These are phyloP conservation scores for Diutina rugosa DNA, from an alignment of 1,139 yeast genomes.

Conservation along the genomic window DNA sequence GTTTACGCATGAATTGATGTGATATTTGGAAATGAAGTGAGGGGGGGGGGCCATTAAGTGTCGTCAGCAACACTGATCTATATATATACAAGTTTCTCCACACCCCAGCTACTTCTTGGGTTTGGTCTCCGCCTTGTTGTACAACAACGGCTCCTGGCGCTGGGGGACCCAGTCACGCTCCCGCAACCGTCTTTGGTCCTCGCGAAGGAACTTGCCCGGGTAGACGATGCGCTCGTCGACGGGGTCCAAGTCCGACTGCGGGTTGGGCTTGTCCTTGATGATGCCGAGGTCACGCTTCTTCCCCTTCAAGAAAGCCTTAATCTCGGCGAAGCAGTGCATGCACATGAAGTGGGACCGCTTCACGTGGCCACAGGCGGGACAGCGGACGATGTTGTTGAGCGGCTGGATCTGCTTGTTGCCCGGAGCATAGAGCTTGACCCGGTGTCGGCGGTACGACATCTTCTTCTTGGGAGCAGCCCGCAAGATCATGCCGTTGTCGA, in stretches of 20 bases:
- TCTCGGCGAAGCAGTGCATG: slow-evolving; percentile 83
- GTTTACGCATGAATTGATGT: too few relatives aligned
- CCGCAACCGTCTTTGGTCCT: slow-evolving; percentile 26
- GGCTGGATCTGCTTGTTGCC: slow-evolving; percentile 73
- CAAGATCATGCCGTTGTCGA: slow-evolving; percentile 51
- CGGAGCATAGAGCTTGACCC: slow-evolving; percentile 73
- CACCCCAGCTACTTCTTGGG: not conserved
- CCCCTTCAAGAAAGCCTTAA: slow-evolving; percentile 53
- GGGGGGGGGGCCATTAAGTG: too few relatives aligned
- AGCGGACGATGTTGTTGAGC: slow-evolving; percentile 65
- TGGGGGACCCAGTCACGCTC: slow-evolving; percentile 58
- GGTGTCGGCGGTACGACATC: slow-evolving; percentile 72
- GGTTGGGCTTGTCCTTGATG: slow-evolving; percentile 15
- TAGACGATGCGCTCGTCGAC: slow-evolving; percentile 55
- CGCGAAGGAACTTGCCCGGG: slow-evolving; percentile 51
- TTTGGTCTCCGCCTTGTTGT: not conserved
- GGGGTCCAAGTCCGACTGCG: slow-evolving; percentile 43
- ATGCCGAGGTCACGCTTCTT: slow-evolving; percentile 23
- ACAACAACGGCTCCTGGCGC: slow-evolving; percentile 13
- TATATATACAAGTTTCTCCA: not conserved
- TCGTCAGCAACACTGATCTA: not conserved
- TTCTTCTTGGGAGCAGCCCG: slow-evolving; percentile 92
- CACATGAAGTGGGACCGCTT: slow-evolving; percentile 86
- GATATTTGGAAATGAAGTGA: too few relatives aligned
- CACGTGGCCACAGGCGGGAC: slow-evolving; percentile 92